phyloP scores from a whole-genome alignment of 2,329 filamentous ascomycete species.

The Zalaria sp. region DNA sequence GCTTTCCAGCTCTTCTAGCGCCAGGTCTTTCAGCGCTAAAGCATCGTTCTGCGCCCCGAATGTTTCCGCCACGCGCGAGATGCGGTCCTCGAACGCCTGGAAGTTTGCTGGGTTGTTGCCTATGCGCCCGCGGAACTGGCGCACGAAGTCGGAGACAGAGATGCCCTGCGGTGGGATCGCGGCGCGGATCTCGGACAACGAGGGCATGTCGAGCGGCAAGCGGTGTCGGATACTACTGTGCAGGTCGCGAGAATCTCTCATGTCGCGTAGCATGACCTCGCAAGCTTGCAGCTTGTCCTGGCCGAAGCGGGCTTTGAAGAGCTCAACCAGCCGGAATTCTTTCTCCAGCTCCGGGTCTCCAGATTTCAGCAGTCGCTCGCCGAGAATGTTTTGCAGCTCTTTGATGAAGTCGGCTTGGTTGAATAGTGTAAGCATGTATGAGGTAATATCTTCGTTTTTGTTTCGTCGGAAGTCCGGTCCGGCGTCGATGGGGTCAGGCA shows the following conservation, averaged over 20 bases:
- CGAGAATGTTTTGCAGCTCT: conserved; percentile 81
- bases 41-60: background rate
- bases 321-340: conserved; percentile 67
- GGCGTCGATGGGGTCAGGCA: conserved; percentile 84
- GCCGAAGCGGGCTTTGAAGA: conserved; percentile 80
- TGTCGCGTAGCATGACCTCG: conserved; percentile 94
- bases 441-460: conserved; percentile 80
- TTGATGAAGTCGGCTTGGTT: conserved; percentile 92
- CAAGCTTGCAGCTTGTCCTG: conserved; percentile 78
- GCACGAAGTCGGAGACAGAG: conserved; percentile 14
- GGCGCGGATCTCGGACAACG: conserved; percentile 16
- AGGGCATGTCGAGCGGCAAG: conserved; percentile 15
- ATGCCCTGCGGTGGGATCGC: conserved; percentile 22
- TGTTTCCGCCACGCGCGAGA: conserved; percentile 4
- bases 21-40: background rate
- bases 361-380: conserved; percentile 57
- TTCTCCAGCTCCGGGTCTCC: conserved; percentile 56
- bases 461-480: conserved; percentile 79
- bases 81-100: conserved; percentile 1
- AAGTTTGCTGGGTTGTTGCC: background rate
- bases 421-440: conserved; percentile 75
- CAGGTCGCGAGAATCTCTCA: conserved; percentile 64
- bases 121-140: conserved; percentile 1
- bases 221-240: conserved; percentile 23
- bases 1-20: background rate